Evolutionary conservation across 257 asterid species (phyloP).

Genomic region (Misopates orontium): DNA sequence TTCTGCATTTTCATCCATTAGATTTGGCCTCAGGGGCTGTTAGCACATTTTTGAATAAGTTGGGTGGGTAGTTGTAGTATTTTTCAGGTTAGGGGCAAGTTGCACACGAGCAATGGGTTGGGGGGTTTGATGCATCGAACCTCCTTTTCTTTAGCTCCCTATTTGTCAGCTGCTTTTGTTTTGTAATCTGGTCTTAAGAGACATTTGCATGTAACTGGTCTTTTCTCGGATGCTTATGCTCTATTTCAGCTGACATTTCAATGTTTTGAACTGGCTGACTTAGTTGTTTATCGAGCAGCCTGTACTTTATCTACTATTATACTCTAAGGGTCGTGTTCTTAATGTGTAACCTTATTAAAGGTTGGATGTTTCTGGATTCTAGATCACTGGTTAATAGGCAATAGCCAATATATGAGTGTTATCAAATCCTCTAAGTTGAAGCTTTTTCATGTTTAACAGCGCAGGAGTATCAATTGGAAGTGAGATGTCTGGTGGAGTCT

Average conservation of each 20-base stretch:
- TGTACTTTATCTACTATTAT: neutral
- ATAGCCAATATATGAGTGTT: neutral
- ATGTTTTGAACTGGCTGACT: neutral
- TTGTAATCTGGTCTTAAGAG: neutral
- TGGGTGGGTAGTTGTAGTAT: too few species aligned
- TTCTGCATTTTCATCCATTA: too few species aligned
- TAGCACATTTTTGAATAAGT: too few species aligned
- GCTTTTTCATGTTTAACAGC: slow-evolving; percentile 44
- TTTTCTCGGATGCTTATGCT: neutral
- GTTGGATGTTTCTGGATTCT: slow-evolving; percentile 3
- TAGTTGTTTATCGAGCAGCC: neutral
- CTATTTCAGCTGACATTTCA: neutral
- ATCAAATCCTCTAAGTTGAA: slow-evolving; percentile 19
- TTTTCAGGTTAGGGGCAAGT: too few species aligned
- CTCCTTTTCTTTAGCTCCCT: slow-evolving; percentile 7
- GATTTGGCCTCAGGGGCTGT: too few species aligned
- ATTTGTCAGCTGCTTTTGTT: slow-evolving; percentile 3
- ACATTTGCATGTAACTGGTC: neutral
- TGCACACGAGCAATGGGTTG: too few species aligned
- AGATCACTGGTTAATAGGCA: neutral
- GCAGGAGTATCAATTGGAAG: slow-evolving; percentile 97
- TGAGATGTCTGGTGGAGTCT: slow-evolving; percentile 96
- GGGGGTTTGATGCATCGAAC: too few species aligned
- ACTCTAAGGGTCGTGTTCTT: neutral
- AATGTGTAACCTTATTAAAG: neutral